These are phyloP conservation scores for Ophiobolus disseminans DNA, from an alignment of 2,329 filamentous ascomycete species.

Conservation along the genomic window DNA sequence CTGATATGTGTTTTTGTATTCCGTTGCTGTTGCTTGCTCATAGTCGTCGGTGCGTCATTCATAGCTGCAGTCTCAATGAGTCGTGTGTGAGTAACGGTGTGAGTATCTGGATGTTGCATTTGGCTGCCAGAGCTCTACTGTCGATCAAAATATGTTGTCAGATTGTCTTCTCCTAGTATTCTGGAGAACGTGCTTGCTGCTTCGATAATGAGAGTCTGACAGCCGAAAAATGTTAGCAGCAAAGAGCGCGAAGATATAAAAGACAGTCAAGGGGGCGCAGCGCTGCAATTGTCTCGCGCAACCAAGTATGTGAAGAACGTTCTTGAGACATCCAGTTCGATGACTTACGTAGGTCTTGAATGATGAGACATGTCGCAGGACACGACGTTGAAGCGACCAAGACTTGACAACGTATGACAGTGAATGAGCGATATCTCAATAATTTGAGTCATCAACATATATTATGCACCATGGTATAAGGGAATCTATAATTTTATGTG, in stretches of 20 bases:
- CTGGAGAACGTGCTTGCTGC: not conserved
- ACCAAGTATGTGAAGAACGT: too few species aligned
- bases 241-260: not conserved
- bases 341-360: too few species aligned
- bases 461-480: not conserved
- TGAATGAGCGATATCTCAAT: not conserved
- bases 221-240: not conserved
- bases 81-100: not conserved
- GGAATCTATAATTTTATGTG: conserved; percentile 2
- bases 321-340: too few species aligned
- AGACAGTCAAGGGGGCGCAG: not conserved
- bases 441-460: not conserved
- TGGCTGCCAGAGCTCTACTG: not conserved
- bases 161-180: not conserved
- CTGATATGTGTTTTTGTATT: not conserved
- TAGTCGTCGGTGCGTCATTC: not conserved
- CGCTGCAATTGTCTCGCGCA: not conserved
- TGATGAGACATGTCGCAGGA: too few species aligned
- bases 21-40: not conserved
- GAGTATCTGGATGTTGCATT: not conserved
- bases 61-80: not conserved
- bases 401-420: not conserved
- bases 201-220: not conserved
- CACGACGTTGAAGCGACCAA: too few species aligned
- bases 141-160: too few species aligned